Evolutionary conservation across 306 rosid species (phyloP).

Genomic region (Prunus armeniaca): DNA sequence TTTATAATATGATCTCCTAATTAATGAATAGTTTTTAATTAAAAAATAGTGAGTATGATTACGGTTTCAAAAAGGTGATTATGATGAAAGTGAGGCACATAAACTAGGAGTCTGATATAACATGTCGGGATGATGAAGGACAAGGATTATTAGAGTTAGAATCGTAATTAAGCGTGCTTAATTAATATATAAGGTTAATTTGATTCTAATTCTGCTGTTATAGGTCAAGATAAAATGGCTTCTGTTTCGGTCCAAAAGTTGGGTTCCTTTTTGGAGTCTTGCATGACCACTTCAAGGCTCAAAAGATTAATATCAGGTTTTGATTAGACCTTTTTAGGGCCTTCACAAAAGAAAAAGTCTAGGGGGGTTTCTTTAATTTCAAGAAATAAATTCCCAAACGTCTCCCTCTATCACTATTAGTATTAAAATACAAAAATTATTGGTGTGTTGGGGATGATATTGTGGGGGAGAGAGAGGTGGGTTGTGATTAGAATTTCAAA

Average conservation of each 20-base stretch:
- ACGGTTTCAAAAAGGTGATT: conserved; percentile 40
- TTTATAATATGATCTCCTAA: background rate
- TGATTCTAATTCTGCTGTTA: conserved; percentile 11
- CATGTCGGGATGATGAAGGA: conserved; percentile 62
- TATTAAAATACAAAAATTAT: background rate
- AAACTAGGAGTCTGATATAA: conserved; percentile 30
- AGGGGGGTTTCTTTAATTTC: conserved; percentile 12
- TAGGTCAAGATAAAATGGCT: conserved; percentile 33
- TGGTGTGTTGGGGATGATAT: conserved; percentile 25
- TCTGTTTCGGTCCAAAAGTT: conserved; percentile 48
- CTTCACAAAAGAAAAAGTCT: background rate
- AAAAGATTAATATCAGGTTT: conserved; percentile 26
- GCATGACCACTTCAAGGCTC: conserved; percentile 13
- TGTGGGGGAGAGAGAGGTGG: conserved; percentile 35
- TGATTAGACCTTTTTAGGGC: conserved; percentile 40
- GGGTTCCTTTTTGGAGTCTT: conserved; percentile 16
- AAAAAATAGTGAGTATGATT: conserved; percentile 11
- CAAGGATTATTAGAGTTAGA: conserved; percentile 29
- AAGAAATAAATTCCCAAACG: conserved; percentile 33
- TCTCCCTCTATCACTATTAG: conserved; percentile 9
- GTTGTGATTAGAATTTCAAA: conserved; percentile 32
- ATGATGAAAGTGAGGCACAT: conserved; percentile 44
- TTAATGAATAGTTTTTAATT: background rate
- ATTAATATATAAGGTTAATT: background rate
- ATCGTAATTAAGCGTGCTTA: conserved; percentile 18